phyloP scores from a whole-genome alignment of 139 green algal species.

The Tetraselmis striata region DNA sequence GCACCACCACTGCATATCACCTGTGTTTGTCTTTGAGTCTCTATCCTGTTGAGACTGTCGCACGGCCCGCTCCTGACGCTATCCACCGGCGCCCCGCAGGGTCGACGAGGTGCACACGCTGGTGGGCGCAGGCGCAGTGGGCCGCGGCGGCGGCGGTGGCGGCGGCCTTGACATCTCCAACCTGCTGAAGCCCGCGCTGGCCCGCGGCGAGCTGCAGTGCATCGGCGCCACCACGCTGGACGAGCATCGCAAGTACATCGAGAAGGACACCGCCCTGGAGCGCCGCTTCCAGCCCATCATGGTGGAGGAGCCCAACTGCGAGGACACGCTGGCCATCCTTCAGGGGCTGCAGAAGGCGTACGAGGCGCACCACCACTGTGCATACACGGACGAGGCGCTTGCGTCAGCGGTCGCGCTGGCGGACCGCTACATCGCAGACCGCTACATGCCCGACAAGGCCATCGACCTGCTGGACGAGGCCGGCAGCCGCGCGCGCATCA shows the following conservation, averaged over 20 bases:
- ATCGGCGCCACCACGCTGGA: slow-evolving; percentile 83
- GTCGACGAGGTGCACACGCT: slow-evolving; percentile 92
- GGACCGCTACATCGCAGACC: slow-evolving; percentile 71
- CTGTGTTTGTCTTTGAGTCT: too few relatives aligned
- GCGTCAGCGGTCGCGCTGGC: slow-evolving; percentile 49
- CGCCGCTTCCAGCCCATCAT: slow-evolving; percentile 91
- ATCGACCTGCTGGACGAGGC: slow-evolving; percentile 99
- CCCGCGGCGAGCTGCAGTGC: slow-evolving; percentile 67
- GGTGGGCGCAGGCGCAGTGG: slow-evolving; percentile 75
- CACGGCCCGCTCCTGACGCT: too few relatives aligned
- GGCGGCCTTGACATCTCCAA: slow-evolving; percentile 91
- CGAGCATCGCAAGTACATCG: slow-evolving; percentile 87
- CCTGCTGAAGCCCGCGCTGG: slow-evolving; percentile 89
- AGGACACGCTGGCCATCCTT: slow-evolving; percentile 75
- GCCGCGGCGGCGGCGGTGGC: slow-evolving; percentile 43
- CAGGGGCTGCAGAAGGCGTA: slow-evolving; percentile 64
- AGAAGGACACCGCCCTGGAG: slow-evolving; percentile 90
- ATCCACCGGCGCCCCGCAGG: too few relatives aligned
- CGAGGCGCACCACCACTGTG: slow-evolving; percentile 77
- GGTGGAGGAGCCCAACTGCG: slow-evolving; percentile 66
- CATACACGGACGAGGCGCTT: slow-evolving; percentile 56
- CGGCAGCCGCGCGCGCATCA: slow-evolving; percentile 77
- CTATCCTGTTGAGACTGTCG: too few relatives aligned
- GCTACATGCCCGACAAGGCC: slow-evolving; percentile 92
- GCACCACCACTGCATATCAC: too few relatives aligned